phyloP scores from a whole-genome alignment of 768 basidiomycete species.

The Suillus brevipes region DNA sequence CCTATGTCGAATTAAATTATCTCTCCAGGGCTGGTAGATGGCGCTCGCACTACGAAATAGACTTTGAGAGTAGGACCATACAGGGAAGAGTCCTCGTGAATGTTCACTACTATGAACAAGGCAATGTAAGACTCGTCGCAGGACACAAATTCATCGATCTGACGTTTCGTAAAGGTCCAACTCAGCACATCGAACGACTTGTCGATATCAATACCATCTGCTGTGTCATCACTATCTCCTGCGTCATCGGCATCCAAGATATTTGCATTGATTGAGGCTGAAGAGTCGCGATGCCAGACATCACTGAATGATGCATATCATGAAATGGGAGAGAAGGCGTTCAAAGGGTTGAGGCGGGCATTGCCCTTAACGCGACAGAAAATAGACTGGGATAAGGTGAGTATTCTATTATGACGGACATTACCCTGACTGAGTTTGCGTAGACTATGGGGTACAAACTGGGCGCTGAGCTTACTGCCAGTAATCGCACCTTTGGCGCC shows the following conservation, averaged over 20 bases:
- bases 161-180: conserved; percentile 66
- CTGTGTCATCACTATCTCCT: conserved; percentile 53
- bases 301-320: conserved; percentile 82
- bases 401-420: not conserved
- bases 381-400: conserved; percentile 93
- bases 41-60: conserved; percentile 83
- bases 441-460: conserved; percentile 67
- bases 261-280: conserved; percentile 76
- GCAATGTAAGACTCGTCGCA: conserved; percentile 62
- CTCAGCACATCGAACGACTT: conserved; percentile 73
- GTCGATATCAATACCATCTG: conserved; percentile 62
- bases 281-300: conserved; percentile 78
- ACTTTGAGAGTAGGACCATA: conserved; percentile 62
- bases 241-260: conserved; percentile 64
- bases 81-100: conserved; percentile 77
- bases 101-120: conserved; percentile 97
- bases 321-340: conserved; percentile 90
- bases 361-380: conserved; percentile 92
- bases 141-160: not conserved
- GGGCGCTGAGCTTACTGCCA: conserved; percentile 72
- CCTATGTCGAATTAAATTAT: not conserved
- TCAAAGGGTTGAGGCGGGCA: conserved; percentile 87
- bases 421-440: conserved; percentile 1
- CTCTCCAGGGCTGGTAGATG: conserved; percentile 85
- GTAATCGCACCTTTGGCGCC: conserved; percentile 52